Base-by-base conservation (phyloP, 169 alveolate genomes). In the Eimeria maxima region DNA sequence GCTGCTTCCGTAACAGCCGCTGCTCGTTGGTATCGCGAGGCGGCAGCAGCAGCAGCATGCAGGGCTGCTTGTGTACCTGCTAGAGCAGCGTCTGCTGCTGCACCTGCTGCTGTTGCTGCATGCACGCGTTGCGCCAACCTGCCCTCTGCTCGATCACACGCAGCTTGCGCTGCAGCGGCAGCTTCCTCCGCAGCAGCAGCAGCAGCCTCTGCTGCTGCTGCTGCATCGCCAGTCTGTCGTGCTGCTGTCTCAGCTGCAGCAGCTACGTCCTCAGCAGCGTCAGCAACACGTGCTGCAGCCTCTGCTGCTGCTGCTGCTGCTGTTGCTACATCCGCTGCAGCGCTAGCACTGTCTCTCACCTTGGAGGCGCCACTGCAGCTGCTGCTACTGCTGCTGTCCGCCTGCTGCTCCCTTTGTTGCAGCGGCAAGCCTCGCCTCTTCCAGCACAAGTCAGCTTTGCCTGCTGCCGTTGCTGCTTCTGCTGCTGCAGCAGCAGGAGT, bases 11-110 rank as follows among this genome's bases (percentile, higher is more conserved):
- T 69, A 80, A 10, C 89, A 13, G 47, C 69, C 1, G 89, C 67
- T 22, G 89, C 89, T 47, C 42, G 89, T 14, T n/a, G 44, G 18
- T 44, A 47, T 69, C 67, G 89, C 67, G 76, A 45, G 29, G 76
- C 74, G 27, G 92, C 92, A 50, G 92, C 92, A 27, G 92, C 92
- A 53, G 92, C 76, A 50, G 92, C 92, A 27, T 55, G 74, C n/a
- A 42, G 27, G 1, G 74, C 74, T 83, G 92, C 92, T 83, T 42
- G 33, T 18, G 55, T 10, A 0, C 92, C 74, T 29, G 92, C 92
- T 7, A 57, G 78, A 83, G 92, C 92, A 53, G 92, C 92, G 16
- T 38, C 92, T 53, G 92, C 92, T 29, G 92, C 92, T 0, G 92
- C 92, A 14, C 78, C 92, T 55, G 92, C 92, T 27, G 53, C 74